Evolutionary conservation across 345 rosid species (phyloP), one percentile per base, ranked within the genome.

Genomic region (Hibiscus tridactylites): DNA sequence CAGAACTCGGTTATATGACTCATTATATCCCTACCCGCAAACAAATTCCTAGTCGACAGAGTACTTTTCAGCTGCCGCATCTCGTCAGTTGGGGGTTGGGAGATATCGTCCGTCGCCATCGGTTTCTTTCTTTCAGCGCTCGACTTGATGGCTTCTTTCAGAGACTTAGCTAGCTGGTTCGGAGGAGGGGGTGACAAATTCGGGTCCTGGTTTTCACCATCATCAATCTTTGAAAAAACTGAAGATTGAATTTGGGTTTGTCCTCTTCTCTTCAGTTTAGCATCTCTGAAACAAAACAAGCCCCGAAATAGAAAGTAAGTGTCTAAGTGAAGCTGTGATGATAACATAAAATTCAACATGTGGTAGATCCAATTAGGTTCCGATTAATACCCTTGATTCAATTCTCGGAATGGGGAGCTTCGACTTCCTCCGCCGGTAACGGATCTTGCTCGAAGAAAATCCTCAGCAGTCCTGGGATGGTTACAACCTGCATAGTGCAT

Each of bases 391-490:
- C 90, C 83, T 47, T 64, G 85, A 69, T 81, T 83, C 76, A 70
- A 49, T 50, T 79, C 76, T 29, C 80, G 75, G 37, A 84, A 72
- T 10, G 83, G 81, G 70, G 75, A 67, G 73, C 74, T 57, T 81
- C 78, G 35, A 46, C 21, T 46, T 28, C 71, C 60, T 26, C 37
- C 57, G 67, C 64, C 77, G 47, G 57, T 68, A 65, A 74, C 81
- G 15, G 81, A 70, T 67, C 72, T 74, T 47, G 79, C 66, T 76
- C 56, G 79, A 73, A 85, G 71, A 79, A 88, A 90, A 74, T 92
- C 99, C 50, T 92, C 91, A 54, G 85, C 92, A 28, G 82, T 80
- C 83, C 82, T 87, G 3, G 99, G 96, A 81, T 95, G 99, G 28
- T 84, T 86, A 85, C 99, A 95, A 17, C 88, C 97, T 83, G 84